phyloP scores from a whole-genome alignment of 106 monocot genomes.

The Dendrobium officinale region DNA sequence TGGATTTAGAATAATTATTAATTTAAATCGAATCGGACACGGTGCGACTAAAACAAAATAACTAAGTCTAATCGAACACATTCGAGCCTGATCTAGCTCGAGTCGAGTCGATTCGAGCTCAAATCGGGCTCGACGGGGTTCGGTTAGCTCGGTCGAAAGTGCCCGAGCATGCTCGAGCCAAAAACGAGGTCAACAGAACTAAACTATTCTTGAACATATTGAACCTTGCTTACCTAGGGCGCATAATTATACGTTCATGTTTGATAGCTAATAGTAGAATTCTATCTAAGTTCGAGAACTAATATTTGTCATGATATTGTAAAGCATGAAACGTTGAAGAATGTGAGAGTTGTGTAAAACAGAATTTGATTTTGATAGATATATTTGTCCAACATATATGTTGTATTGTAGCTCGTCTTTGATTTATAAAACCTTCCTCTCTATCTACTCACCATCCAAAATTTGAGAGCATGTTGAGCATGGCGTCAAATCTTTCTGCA shows the following conservation, averaged over 20 bases:
- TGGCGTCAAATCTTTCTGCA: neutral
- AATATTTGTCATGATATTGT: neutral
- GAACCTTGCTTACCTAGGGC: neutral
- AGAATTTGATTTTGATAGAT: neutral
- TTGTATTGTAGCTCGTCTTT: neutral
- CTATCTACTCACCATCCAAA: neutral
- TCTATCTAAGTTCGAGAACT: neutral
- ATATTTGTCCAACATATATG: neutral
- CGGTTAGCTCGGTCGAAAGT: too few species aligned
- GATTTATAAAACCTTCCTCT: neutral
- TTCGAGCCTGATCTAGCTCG: too few species aligned
- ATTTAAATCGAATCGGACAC: too few species aligned
- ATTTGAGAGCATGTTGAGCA: neutral
- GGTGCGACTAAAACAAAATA: too few species aligned
- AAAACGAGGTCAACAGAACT: too few species aligned
- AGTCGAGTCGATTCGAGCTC: too few species aligned
- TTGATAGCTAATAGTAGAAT: neutral
- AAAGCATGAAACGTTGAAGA: neutral
- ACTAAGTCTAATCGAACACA: too few species aligned
- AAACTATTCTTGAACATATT: neutral
- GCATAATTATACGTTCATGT: neutral
- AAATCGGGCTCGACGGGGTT: too few species aligned
- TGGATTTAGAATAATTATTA: too few species aligned
- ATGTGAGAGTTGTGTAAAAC: too few species aligned
- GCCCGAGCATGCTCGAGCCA: too few species aligned